Evolutionary conservation across 1,139 yeast species (phyloP), one percentile per base, ranked within the genome.

Genomic region (Citeromyces hawaiiensis): DNA sequence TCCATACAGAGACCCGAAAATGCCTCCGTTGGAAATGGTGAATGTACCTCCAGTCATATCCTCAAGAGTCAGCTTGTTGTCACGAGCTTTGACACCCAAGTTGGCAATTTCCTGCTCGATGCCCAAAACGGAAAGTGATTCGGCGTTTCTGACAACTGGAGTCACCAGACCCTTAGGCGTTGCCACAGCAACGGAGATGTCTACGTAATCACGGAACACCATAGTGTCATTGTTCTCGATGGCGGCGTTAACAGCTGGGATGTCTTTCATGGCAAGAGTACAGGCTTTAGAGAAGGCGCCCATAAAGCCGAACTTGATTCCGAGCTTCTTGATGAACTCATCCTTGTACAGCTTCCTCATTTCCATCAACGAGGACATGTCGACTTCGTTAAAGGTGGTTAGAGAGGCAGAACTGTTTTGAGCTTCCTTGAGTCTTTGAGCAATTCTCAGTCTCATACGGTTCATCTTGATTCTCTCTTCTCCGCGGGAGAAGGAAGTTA

Each of bases 41-140:
- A 91, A 88, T 46, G 97, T 88, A 63, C 99, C 99, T 62, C 99
- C 98, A 46, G 96, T 77, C 98, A 93, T 91, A 64, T 91, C 99
- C 70, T 91, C 99, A 51, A 91, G 69, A 43, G 97, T 83, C 58
- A 91, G 76, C 69, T 91, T 88, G 57, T 93, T 93, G 60, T 91
- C 97, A 64, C 98, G 85, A 48, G 98, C 98, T 68, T 87, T 91
- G 60, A 70, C 70, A 64, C 97, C 94, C 57, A 91, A 72, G 51
- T 67, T 65, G 43, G 77, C 59, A 51, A 91, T 88, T 63, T 86
- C 96, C 55, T 80, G 63, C 68, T 91, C 99, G 52, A 91, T 81
- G 47, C 85, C 97, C 54, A 91, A 68, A 43, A 91, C 83, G 42
- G 88, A 76, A 51, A 85, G 69, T 23, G 94, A 79, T 68, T 91